Evolutionary conservation across 345 rosid genomes (phyloP).

Genomic region (Boechera retrofracta): DNA sequence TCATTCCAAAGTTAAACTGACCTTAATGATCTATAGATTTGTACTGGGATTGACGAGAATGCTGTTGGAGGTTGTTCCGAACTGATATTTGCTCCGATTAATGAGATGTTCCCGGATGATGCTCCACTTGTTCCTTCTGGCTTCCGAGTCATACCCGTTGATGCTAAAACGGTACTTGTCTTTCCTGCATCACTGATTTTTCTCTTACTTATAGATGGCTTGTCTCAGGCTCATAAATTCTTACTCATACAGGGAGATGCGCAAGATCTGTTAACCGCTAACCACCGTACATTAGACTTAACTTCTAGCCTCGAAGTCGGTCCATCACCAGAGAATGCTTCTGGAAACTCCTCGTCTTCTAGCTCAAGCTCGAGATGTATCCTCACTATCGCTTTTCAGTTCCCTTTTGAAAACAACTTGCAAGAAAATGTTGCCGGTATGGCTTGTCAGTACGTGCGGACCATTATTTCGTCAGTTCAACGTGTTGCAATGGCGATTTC

Average conservation of each 20-base stretch:
- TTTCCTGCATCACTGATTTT: constrained; percentile 10
- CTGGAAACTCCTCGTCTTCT: constrained; percentile 62
- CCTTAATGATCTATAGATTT: constrained; percentile 57
- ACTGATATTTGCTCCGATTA: constrained; percentile 95
- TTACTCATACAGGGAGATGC: constrained; percentile 59
- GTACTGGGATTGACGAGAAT: constrained; percentile 93
- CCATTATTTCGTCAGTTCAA: constrained; percentile 93
- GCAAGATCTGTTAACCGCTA: constrained; percentile 54
- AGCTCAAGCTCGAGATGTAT: constrained; percentile 68
- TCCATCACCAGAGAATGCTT: constrained; percentile 54
- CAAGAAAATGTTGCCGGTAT: constrained; percentile 93
- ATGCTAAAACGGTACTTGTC: constrained; percentile 76
- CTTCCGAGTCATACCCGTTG: constrained; percentile 89
- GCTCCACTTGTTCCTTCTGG: constrained; percentile 97
- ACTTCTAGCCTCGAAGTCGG: constrained; percentile 96
- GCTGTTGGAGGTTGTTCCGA: constrained; percentile 93
- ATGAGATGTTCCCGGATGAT: constrained; percentile 98
- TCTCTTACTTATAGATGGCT: neutral
- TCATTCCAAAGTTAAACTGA: neutral
- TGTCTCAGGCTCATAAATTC: constrained; percentile 24
- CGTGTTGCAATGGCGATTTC: constrained; percentile 96
- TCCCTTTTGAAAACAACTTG: constrained; percentile 84
- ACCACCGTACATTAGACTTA: constrained; percentile 83
- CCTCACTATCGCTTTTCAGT: constrained; percentile 97
- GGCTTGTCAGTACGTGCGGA: constrained; percentile 93